Percentiles rank a stretch among this genome's conserved stretches.
Conservation (phyloP, 2,329 filamentous ascomycete genomes). For the Diplodia corticola region DNA sequence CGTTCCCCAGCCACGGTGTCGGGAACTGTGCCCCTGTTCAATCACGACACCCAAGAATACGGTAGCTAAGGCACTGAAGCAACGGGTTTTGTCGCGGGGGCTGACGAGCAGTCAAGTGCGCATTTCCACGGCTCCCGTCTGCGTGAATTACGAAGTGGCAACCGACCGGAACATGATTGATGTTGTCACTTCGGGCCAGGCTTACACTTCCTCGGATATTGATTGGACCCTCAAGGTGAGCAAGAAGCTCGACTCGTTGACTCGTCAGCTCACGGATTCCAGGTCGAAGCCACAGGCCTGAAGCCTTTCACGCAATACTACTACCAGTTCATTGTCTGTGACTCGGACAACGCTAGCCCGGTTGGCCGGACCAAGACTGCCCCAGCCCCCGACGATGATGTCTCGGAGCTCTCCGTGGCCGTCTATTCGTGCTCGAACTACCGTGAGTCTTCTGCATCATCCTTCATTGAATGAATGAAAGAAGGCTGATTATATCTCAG, state of each 20-base stretch:
- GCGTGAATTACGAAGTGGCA: constrained; percentile 63
- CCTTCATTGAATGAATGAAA: background rate
- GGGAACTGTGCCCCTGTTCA: constrained; percentile 50
- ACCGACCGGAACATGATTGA: constrained; percentile 47
- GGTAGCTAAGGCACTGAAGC: background rate
- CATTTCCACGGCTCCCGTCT: constrained; percentile 61
- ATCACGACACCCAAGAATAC: constrained; percentile 48
- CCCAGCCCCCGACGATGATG: constrained; percentile 55
- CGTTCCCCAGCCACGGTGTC: constrained; percentile 46
- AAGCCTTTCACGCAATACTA: constrained; percentile 65
- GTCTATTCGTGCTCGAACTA: constrained; percentile 73
- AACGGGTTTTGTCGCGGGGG: too few species aligned
- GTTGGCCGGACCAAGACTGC: constrained; percentile 69
- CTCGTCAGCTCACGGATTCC: constrained; percentile 1
- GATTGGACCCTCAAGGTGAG: constrained; percentile 70
- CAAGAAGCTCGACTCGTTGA: too few species aligned
- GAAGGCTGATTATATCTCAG: constrained; percentile 25
- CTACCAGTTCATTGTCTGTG: constrained; percentile 68
- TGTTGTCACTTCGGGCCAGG: constrained; percentile 58
- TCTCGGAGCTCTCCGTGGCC: constrained; percentile 61
- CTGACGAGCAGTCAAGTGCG: constrained; percentile 33
- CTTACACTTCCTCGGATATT: constrained; percentile 69
- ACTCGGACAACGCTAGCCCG: constrained; percentile 59
- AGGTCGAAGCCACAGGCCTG: constrained; percentile 64
- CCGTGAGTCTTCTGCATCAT: constrained; percentile 43